These are phyloP conservation scores for Fusarium albosuccineum DNA, from an alignment of 2,329 filamentous ascomycete genomes.

Conservation along the genomic window DNA sequence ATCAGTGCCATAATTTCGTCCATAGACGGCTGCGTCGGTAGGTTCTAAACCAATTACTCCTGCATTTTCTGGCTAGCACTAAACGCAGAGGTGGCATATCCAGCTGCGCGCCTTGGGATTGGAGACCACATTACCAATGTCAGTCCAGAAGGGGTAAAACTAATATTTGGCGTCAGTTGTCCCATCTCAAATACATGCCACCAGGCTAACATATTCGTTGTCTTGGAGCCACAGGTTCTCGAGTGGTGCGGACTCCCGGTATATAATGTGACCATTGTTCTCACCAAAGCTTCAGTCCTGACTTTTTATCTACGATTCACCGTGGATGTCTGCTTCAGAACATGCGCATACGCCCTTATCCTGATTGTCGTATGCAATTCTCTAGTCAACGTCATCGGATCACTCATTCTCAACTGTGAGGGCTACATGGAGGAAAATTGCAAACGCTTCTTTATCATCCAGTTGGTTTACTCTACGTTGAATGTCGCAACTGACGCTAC, in stretches of 20 bases:
- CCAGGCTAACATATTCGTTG: neutral
- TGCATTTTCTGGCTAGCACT: too few species aligned
- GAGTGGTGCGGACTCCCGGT: slow-evolving; percentile 8
- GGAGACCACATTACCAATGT: slow-evolving; percentile 6
- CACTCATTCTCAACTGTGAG: neutral
- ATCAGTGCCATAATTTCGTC: slow-evolving; percentile 3
- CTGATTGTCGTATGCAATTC: slow-evolving; percentile 6
- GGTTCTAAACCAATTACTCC: neutral
- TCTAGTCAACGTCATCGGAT: neutral
- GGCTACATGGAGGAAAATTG: neutral
- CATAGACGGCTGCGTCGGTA: neutral
- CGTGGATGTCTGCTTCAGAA: slow-evolving; percentile 3
- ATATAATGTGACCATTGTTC: slow-evolving; percentile 37
- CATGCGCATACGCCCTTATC: neutral
- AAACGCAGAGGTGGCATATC: neutral
- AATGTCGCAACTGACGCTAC: slow-evolving; percentile 8
- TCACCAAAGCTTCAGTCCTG: slow-evolving; percentile 39
- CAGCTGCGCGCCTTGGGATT: slow-evolving; percentile 21
- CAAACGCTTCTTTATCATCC: neutral
- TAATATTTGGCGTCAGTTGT: neutral
- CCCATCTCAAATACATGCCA: neutral
- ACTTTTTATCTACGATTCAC: slow-evolving; percentile 42
- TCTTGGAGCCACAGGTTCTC: neutral
- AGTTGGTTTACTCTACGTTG: neutral
- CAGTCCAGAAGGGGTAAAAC: neutral